Evolutionary conservation across 371 early-diverging fungal genomes (phyloP).

Genomic region (Mucor mucedo): DNA sequence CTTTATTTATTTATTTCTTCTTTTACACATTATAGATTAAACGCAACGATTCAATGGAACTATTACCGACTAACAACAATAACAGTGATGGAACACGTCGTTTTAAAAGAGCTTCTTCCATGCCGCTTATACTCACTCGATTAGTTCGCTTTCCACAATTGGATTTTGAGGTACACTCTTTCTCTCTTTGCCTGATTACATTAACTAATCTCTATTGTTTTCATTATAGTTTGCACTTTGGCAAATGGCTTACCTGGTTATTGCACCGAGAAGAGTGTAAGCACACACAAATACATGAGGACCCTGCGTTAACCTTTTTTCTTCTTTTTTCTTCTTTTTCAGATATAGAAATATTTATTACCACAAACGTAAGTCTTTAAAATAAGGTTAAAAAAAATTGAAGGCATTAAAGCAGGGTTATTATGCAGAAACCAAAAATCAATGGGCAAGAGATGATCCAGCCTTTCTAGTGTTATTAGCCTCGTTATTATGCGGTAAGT

Average conservation of each 20-base stretch:
- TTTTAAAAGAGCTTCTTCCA: conserved; percentile 13
- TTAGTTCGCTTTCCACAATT: conserved; percentile 79
- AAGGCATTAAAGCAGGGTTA: neutral
- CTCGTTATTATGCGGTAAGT: conserved; percentile 65
- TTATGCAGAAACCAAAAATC: conserved; percentile 87
- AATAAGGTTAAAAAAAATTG: neutral
- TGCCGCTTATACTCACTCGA: conserved; percentile 51
- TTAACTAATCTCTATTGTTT: neutral
- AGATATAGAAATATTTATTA: conserved; percentile 92
- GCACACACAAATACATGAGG: conserved; percentile 10
- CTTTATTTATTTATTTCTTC: neutral
- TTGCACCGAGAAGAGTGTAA: conserved; percentile 88
- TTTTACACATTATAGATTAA: too few relatives aligned
- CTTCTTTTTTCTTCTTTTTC: conserved; percentile 13
- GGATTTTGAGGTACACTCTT: conserved; percentile 61
- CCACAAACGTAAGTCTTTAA: conserved; percentile 73
- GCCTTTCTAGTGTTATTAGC: conserved; percentile 83
- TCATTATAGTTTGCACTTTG: conserved; percentile 77
- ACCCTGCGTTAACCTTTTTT: conserved; percentile 37
- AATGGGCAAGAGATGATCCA: conserved; percentile 95
- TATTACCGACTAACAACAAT: conserved; percentile 14
- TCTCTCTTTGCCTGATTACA: neutral
- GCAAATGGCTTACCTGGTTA: conserved; percentile 89
- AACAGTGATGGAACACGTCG: conserved; percentile 3
- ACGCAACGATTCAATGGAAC: conserved; percentile 6